Base-by-base conservation (phyloP, 2,329 filamentous ascomycete genomes). In the Bipolaris sorokiniana region DNA sequence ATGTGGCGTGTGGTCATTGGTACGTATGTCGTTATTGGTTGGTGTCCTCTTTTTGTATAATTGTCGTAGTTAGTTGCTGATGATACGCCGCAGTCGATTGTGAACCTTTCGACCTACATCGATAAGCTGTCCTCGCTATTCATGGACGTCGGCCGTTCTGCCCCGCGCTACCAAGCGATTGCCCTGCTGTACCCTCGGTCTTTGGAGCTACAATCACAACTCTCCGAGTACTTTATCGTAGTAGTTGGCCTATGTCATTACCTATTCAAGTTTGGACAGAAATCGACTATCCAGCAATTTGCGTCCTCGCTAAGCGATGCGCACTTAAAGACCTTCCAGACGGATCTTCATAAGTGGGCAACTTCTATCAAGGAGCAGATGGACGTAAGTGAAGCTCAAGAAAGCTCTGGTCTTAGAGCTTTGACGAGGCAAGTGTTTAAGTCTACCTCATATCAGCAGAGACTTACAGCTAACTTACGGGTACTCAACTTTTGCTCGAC, bases 1-100 rank as follows among this genome's bases (percentile, higher is more conserved):
- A 0, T 79, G 77, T 54, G 73, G 79, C 11, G 77, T 82, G 0
- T 82, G 79, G 81, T 72, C 77, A 1, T 52, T 80, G 2, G 77
- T 82, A 9, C 73, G 79, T 44, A 74, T 78, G 59, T 74, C 77
- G 1, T 66, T 82, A 16, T 56, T 79, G 41, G 78, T 82, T 34
- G 31, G 75, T 73, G 7, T 31, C 2, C 36, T 38, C n/a, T 36
- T 7, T 37, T 48, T 38, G 1, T 18, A 34, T 54, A 76, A 74
- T 55, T 66, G 2, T 60, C 71, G 3, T 59, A 64, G 1, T 44
- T 20, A 18, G 0, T 48, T 3, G 33, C 53, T 56, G 7, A 54
- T 56, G 7, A 54, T n/a, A 7, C 1, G 16, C 3, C 7, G 4
- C 56, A 79, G 78, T 64, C 68, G 3, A 64, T 73, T 5, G 65